phyloP scores from a whole-genome alignment of 2,329 filamentous ascomycete species.

The Aspergillus sp. region DNA sequence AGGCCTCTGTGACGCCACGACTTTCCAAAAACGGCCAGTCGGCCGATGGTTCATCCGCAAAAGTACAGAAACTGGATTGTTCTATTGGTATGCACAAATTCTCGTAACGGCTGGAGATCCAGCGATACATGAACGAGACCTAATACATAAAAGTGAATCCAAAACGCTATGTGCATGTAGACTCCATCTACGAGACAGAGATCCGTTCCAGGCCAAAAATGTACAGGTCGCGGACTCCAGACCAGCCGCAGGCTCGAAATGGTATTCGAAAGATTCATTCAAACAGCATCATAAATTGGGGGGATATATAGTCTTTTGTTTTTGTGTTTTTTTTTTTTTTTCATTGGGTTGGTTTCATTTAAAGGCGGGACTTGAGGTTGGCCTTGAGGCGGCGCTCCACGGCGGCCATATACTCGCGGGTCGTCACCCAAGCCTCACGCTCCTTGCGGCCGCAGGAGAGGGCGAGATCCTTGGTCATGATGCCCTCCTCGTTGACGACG shows the following conservation, averaged over 20 bases:
- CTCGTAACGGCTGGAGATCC: neutral
- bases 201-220: slow-evolving; percentile 3
- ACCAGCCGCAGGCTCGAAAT: slow-evolving; percentile 13
- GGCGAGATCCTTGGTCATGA: slow-evolving; percentile 99
- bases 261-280: slow-evolving; percentile 8
- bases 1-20: neutral
- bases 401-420: slow-evolving; percentile 83
- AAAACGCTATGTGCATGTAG: neutral
- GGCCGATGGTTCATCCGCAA: neutral
- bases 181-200: neutral
- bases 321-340: neutral
- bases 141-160: neutral
- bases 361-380: slow-evolving; percentile 52
- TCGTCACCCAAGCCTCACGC: slow-evolving; percentile 84
- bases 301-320: neutral
- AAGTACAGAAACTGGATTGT: neutral
- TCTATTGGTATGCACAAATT: neutral
- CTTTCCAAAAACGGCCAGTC: neutral
- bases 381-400: slow-evolving; percentile 87
- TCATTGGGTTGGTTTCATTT: no score
- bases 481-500: slow-evolving; percentile 86
- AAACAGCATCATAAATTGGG: neutral
- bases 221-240: slow-evolving; percentile 9
- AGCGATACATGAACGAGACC: neutral
- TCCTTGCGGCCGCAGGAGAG: slow-evolving; percentile 86